phyloP scores from a whole-genome alignment of 164 flowering plant species.

The Liquidambar formosana region DNA sequence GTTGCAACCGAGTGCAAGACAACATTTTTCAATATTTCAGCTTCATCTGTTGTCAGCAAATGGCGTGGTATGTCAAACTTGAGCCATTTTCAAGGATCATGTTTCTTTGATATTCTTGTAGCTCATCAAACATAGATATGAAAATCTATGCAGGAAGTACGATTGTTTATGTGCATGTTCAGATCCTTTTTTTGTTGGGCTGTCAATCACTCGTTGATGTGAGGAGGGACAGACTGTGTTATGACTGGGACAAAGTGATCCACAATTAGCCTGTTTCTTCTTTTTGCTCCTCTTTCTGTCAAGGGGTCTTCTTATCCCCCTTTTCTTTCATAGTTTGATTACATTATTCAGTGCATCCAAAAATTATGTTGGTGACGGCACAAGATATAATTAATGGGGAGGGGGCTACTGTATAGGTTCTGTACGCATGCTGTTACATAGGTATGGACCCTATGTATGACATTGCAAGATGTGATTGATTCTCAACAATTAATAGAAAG shows the following conservation, averaged over 20 bases:
- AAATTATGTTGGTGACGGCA: no score
- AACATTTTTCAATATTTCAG: conserved; percentile 98
- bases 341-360: background rate
- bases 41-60: conserved; percentile 99
- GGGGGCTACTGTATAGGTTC: no score
- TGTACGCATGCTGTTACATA: no score
- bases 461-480: background rate
- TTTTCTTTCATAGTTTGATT: no score
- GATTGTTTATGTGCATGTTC: background rate
- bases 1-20: conserved; percentile 99
- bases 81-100: background rate
- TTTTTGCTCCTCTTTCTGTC: background rate
- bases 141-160: background rate
- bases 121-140: background rate
- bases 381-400: no score
- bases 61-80: conserved; percentile 86
- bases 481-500: background rate
- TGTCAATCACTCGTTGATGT: no score
- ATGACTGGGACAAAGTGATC: no score
- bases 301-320: background rate
- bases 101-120: background rate
- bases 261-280: background rate
- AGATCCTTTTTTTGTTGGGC: background rate
- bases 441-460: background rate
- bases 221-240: no score